A percentile compares a stretch with the other conserved stretches of the same genome.
phyloP scores from a whole-genome alignment of 306 rosid species.

The Quercus wislizeni region DNA sequence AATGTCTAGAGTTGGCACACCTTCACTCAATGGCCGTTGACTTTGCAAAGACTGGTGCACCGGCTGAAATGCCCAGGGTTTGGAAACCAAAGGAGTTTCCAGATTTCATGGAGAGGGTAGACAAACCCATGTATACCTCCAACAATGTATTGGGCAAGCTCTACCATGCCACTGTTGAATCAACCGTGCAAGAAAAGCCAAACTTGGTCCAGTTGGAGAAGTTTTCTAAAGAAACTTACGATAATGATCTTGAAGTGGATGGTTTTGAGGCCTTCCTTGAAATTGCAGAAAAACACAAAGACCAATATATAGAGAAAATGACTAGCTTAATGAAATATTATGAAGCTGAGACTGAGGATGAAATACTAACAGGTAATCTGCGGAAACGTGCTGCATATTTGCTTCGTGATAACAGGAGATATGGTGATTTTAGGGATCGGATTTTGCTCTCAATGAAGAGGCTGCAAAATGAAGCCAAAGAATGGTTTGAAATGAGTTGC shows the following conservation, averaged over 20 bases:
- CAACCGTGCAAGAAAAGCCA: slow-evolving; percentile 31
- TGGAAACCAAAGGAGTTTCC: slow-evolving; percentile 77
- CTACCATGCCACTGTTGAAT: slow-evolving; percentile 46
- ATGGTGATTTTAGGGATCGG: slow-evolving; percentile 74
- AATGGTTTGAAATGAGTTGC: slow-evolving; percentile 71
- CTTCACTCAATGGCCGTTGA: slow-evolving; percentile 96
- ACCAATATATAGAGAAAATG: slow-evolving; percentile 62
- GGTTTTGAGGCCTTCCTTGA: slow-evolving; percentile 62
- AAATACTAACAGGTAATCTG: slow-evolving; percentile 70
- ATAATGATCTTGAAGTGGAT: slow-evolving; percentile 55
- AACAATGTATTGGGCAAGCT: slow-evolving; percentile 68
- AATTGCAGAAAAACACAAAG: slow-evolving; percentile 52
- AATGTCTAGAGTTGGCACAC: slow-evolving; percentile 73
- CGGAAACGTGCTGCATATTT: slow-evolving; percentile 48
- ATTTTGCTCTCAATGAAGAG: slow-evolving; percentile 55
- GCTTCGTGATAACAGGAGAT: slow-evolving; percentile 79
- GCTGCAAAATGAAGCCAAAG: slow-evolving; percentile 63
- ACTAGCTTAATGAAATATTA: slow-evolving; percentile 58
- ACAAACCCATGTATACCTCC: slow-evolving; percentile 72
- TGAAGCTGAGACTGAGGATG: slow-evolving; percentile 61
- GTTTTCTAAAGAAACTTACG: slow-evolving; percentile 52
- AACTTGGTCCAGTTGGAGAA: slow-evolving; percentile 41
- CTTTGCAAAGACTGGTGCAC: slow-evolving; percentile 94
- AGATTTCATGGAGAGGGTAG: slow-evolving; percentile 87
- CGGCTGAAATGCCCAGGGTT: slow-evolving; percentile 82